These are phyloP conservation scores for Calonectria pteridis DNA, from an alignment of 2,329 filamentous ascomycete genomes.

Conservation along the genomic window DNA sequence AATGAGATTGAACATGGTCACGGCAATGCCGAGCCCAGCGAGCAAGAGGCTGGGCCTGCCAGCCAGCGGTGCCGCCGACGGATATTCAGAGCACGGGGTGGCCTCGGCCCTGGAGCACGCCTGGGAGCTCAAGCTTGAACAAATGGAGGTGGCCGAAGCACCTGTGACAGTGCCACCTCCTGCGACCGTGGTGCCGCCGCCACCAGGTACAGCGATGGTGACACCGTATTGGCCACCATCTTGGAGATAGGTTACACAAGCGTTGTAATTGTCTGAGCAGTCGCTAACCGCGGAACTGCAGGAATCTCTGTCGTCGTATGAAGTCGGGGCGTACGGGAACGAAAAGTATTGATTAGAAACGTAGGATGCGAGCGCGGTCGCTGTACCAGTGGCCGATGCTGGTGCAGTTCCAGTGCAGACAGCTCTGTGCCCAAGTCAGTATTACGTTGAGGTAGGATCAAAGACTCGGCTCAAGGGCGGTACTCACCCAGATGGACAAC, in stretches of 20 bases:
- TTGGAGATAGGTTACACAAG: conserved; percentile 64
- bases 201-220: conserved; percentile 67
- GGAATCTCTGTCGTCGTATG: conserved; percentile 62
- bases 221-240: conserved; percentile 60
- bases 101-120: conserved; percentile 62
- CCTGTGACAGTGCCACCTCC: conserved; percentile 56
- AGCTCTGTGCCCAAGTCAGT: conserved; percentile 53
- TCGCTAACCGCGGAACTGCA: conserved; percentile 65
- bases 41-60: conserved; percentile 23
- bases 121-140: conserved; percentile 65
- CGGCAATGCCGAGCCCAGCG: conserved; percentile 21
- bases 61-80: conserved; percentile 31
- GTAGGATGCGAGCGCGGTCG: conserved; percentile 59
- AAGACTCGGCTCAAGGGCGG: neutral
- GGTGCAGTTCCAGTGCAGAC: conserved; percentile 70
- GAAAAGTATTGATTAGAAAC: conserved; percentile 70
- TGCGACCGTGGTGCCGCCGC: conserved; percentile 65
- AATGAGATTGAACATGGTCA: neutral
- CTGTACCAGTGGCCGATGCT: conserved; percentile 50
- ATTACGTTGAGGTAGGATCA: neutral
- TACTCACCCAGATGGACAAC: conserved; percentile 65
- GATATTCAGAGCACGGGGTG: conserved; percentile 53
- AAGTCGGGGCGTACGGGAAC: conserved; percentile 69
- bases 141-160: conserved; percentile 64
- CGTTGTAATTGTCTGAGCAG: conserved; percentile 67